Conservation (phyloP, 352 stramenopile genomes). For the Phytophthora ohioensis region DNA sequence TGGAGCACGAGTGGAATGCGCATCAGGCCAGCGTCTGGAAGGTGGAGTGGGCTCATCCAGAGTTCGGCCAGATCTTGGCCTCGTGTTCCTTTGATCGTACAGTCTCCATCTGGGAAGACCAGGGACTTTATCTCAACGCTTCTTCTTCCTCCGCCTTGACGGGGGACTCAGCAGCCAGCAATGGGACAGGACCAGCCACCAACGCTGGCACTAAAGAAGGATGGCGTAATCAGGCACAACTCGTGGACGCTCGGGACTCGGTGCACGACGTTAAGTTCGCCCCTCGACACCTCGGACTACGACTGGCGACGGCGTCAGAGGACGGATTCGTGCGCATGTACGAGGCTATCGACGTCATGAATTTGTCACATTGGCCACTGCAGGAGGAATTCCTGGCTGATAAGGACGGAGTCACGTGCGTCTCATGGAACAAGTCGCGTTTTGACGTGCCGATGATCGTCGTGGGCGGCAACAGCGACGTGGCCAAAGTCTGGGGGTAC, state of each 20-base stretch:
- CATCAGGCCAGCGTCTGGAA: constrained; percentile 94
- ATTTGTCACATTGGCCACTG: constrained; percentile 95
- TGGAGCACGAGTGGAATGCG: constrained; percentile 91
- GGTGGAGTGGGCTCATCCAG: constrained; percentile 94
- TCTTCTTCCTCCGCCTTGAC: neutral
- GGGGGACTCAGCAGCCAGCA: constrained; percentile 9
- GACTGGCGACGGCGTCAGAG: constrained; percentile 94
- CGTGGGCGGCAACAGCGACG: constrained; percentile 90
- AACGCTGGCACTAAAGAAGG: constrained; percentile 53
- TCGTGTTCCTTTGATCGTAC: constrained; percentile 95
- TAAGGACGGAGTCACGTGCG: constrained; percentile 89
- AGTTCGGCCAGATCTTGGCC: constrained; percentile 96
- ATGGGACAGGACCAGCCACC: neutral
- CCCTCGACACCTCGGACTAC: constrained; percentile 92
- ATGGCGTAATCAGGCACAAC: constrained; percentile 87
- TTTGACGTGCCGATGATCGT: constrained; percentile 96
- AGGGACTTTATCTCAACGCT: constrained; percentile 64
- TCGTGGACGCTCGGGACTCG: constrained; percentile 93
- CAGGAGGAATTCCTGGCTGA: constrained; percentile 88
- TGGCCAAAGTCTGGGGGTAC: constrained; percentile 93
- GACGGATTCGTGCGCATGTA: constrained; percentile 97
- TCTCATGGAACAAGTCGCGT: constrained; percentile 95
- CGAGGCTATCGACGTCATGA: constrained; percentile 96
- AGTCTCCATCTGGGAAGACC: constrained; percentile 96
- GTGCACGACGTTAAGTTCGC: constrained; percentile 97